A percentile compares a stretch with the other conserved stretches of the same genome.
These are phyloP conservation scores for Aphanomyces invadans DNA, from an alignment of 352 stramenopile species.

Conservation along the genomic window DNA sequence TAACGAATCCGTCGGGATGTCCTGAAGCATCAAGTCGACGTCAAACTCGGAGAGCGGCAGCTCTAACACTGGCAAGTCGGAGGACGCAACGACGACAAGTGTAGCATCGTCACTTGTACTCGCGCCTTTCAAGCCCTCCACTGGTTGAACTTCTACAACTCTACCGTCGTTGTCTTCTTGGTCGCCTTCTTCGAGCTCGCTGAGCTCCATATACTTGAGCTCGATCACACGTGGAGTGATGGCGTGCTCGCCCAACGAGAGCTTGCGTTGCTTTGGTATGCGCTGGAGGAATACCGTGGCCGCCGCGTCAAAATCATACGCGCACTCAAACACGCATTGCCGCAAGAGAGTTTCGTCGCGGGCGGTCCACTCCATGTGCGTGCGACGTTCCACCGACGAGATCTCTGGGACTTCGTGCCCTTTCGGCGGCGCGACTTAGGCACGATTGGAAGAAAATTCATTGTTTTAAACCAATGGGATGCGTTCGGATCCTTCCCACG, in stretches of 20 bases:
- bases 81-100: background rate
- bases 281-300: slow-evolving; percentile 27
- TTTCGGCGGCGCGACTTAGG: no score
- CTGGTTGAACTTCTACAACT: background rate
- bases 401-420: no score
- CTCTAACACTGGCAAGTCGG: slow-evolving; percentile 1
- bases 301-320: slow-evolving; percentile 57
- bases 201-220: background rate
- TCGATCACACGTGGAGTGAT: background rate
- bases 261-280: slow-evolving; percentile 7
- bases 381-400: background rate
- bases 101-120: background rate
- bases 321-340: slow-evolving; percentile 63
- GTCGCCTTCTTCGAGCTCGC: background rate
- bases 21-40: background rate
- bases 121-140: background rate
- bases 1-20: background rate
- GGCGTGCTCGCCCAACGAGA: background rate
- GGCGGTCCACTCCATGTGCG: slow-evolving; percentile 49
- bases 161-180: background rate
- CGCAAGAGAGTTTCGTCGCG: slow-evolving; percentile 60
- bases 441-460: no score
- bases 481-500: no score
- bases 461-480: no score
- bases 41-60: slow-evolving; percentile 7